A percentile compares a stretch with the other conserved stretches of the same genome.
Evolutionary conservation across 2,329 filamentous ascomycete genomes (phyloP).

Genomic region (Cladophialophora yegresii): DNA sequence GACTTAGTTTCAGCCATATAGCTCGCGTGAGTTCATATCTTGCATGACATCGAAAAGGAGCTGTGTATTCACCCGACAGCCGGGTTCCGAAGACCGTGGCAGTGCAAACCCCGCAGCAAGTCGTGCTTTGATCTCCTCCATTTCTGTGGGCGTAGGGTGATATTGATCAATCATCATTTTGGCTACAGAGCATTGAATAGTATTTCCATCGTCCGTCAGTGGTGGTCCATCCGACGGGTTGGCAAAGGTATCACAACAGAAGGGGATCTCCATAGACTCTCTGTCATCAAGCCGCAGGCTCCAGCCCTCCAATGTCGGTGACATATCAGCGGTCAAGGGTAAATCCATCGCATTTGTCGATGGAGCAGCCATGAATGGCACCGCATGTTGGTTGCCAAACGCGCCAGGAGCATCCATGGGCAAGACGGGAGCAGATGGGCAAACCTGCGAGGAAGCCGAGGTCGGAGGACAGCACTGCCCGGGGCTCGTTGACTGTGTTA

Average conservation of each 20-base stretch:
- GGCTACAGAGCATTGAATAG: constrained; percentile 45
- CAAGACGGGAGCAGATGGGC: neutral
- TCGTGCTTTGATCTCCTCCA: constrained; percentile 42
- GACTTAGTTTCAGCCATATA: neutral
- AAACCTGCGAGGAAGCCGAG: neutral
- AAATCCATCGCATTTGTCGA: neutral
- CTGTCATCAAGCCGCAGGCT: constrained; percentile 1
- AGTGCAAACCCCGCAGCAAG: constrained; percentile 42
- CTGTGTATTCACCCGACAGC: constrained; percentile 46
- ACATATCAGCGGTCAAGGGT: neutral
- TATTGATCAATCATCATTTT: constrained; percentile 45
- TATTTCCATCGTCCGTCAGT: constrained; percentile 33
- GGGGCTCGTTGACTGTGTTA: neutral
- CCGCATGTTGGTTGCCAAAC: neutral
- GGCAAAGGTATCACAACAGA: constrained; percentile 14
- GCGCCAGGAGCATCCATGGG: neutral
- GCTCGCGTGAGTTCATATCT: neutral
- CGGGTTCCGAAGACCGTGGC: constrained; percentile 38
- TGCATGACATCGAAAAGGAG: constrained; percentile 5
- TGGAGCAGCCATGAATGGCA: constrained; percentile 2
- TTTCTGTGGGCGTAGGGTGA: constrained; percentile 42
- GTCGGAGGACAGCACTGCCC: neutral
- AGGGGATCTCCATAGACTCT: neutral
- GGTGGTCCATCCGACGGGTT: constrained; percentile 6
- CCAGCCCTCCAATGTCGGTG: constrained; percentile 7